Conservation (phyloP, 768 basidiomycete genomes). For the Psilocybe cubensis region DNA sequence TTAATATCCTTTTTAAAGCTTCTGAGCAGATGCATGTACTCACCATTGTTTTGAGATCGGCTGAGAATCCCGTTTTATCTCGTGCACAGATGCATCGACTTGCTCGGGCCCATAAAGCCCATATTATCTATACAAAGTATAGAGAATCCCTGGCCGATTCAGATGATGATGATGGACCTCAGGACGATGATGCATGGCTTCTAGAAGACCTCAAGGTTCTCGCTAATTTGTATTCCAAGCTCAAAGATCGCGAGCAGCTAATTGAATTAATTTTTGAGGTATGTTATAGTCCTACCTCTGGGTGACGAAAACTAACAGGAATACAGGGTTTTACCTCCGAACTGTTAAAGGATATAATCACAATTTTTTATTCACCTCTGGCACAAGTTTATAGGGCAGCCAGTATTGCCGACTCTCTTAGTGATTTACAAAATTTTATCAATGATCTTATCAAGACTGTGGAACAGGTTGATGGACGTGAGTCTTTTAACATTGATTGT, state of each 20-base stretch:
- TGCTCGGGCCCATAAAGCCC: conserved; percentile 76
- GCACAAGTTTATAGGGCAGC: conserved; percentile 98
- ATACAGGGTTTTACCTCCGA: conserved; percentile 90
- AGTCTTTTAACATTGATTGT: conserved; percentile 33
- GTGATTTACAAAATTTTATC: conserved; percentile 91
- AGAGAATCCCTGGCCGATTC: conserved; percentile 72
- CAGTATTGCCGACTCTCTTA: conserved; percentile 91
- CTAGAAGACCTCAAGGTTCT: conserved; percentile 90
- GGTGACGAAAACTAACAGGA: no score
- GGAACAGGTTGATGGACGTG: conserved; percentile 87
- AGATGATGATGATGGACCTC: conserved; percentile 91
- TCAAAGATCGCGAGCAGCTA: conserved; percentile 89
- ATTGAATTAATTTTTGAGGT: conserved; percentile 96
- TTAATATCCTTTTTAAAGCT: conserved; percentile 36
- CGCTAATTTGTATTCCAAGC: conserved; percentile 73
- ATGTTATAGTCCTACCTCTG: conserved; percentile 16
- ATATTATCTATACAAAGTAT: conserved; percentile 70
- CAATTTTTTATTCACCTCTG: conserved; percentile 96
- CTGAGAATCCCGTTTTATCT: conserved; percentile 74
- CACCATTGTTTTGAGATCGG: conserved; percentile 77
- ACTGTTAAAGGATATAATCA: conserved; percentile 96
- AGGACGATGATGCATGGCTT: conserved; percentile 95
- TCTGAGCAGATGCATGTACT: conserved; percentile 76
- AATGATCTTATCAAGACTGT: conserved; percentile 96
- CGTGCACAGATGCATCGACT: conserved; percentile 83